Base-by-base conservation (phyloP, 176 grass and related monocot genomes). In the Zea luxurians region DNA sequence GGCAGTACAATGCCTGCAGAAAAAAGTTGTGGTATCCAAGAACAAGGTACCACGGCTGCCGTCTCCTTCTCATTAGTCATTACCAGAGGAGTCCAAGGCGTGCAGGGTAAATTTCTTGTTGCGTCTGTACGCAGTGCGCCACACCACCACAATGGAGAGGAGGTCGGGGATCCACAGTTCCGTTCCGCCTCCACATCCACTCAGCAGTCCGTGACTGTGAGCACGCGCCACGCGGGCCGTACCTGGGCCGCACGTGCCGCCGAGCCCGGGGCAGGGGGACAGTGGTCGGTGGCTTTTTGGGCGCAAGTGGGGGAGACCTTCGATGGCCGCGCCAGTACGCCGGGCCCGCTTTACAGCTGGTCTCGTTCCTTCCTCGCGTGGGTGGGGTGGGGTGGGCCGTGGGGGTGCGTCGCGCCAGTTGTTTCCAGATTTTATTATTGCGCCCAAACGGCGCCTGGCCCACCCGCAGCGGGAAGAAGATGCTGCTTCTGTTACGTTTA, bases 271-370 rank as follows among this genome's bases (percentile, higher is more conserved):
- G 27, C 27, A 27, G 27, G 27, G 27, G 27, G 27, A 27, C 27
- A 90, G 63, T 86, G 88, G 83, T 54, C 88, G 88, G 88, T 90
- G 88, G 80, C 88, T 80, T 86, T 86, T 79, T 63, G 61, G 79
- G 47, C 76, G 13, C 75, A 63, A 86, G 75, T 83, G 48, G 68
- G 81, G 3, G 70, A 61, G 71, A 55, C 76, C 64, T 27, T 64
- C 80, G 64, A 65, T 20, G 21, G 68, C 48, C 48, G 48, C 71
- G 0, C 67, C 78, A 11, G 67, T 20, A 48, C 40, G 13, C 10
- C 12, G 88, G 88, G 58, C 38, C 38, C 38, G 38, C 38, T 40
- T 40, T 40, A 40, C 38, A 40, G 38, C 38, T 40, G 38, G 38
- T 40, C 38, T 40, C 38, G 38, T 40, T 40, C 38, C 38, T 42